A percentile compares a stretch with the other conserved stretches of the same genome.
phyloP scores from a whole-genome alignment of 192 early-diverging fungal species.

The Backusella parvicylindrica region DNA sequence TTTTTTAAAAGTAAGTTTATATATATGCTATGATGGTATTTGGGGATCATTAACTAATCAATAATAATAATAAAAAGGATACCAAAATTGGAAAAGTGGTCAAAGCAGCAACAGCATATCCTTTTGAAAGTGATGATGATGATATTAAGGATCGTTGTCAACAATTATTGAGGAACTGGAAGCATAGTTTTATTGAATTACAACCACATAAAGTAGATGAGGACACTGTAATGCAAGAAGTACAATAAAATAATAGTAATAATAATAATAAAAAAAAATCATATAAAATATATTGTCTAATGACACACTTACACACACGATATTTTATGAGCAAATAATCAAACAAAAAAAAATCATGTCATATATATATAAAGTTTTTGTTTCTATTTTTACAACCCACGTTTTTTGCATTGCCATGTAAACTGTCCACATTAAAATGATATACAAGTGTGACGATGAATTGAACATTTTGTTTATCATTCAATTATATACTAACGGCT shows the following conservation, averaged over 20 bases:
- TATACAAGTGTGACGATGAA: background rate
- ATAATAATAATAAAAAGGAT: constrained; percentile 12
- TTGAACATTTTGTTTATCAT: background rate
- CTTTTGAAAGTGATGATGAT: constrained; percentile 16
- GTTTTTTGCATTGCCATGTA: background rate
- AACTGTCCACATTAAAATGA: background rate
- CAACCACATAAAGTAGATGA: background rate
- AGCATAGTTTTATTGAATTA: constrained; percentile 8
- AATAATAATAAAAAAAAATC: too few species aligned
- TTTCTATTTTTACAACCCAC: background rate
- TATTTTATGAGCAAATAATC: background rate
- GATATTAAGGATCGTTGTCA: constrained; percentile 25
- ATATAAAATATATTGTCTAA: background rate
- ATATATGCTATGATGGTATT: background rate
- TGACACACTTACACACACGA: background rate
- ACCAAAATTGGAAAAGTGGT: constrained; percentile 39
- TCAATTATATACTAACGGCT: background rate
- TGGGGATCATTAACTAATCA: too few species aligned
- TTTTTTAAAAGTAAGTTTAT: constrained; percentile 23
- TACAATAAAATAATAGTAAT: background rate
- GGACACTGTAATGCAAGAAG: background rate
- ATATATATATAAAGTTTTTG: background rate
- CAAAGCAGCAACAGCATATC: constrained; percentile 24
- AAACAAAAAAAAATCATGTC: background rate
- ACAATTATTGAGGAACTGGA: constrained; percentile 30